Conservation (phyloP, 306 rosid genomes). For the Cucurbita maxima region DNA sequence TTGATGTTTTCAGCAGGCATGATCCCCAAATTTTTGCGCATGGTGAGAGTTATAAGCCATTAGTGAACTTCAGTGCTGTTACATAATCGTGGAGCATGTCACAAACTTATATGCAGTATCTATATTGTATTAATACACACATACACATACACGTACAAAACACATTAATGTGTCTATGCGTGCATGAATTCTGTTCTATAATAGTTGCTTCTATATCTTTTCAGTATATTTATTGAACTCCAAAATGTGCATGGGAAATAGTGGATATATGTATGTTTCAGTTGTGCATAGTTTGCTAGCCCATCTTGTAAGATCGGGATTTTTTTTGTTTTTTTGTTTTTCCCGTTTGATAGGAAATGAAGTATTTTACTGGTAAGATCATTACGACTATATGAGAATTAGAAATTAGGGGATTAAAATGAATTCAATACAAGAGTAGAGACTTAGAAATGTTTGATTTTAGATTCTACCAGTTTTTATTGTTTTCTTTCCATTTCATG, state of each 20-base stretch:
- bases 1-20: slow-evolving; percentile 52
- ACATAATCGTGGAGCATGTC: not conserved
- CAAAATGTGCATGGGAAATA: not conserved
- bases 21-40: slow-evolving; percentile 40
- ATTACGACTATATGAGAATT: not conserved
- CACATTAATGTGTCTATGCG: not conserved
- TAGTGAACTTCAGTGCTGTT: not conserved
- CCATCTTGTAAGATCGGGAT: not conserved
- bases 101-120: not conserved
- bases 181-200: not conserved
- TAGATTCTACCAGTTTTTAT: not conserved
- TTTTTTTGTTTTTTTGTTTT: not conserved
- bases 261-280: not conserved
- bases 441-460: not conserved
- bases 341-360: not conserved
- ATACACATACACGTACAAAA: not conserved
- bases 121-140: not conserved
- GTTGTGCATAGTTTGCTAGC: not conserved
- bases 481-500: not conserved
- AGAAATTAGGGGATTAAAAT: not conserved
- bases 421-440: not conserved
- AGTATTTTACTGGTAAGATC: not conserved
- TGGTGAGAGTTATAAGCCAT: slow-evolving; percentile 22
- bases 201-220: not conserved
- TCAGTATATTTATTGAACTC: not conserved